These are phyloP conservation scores for Hypoxylon sp. DNA, from an alignment of 2,329 filamentous ascomycete genomes.

Conservation along the genomic window DNA sequence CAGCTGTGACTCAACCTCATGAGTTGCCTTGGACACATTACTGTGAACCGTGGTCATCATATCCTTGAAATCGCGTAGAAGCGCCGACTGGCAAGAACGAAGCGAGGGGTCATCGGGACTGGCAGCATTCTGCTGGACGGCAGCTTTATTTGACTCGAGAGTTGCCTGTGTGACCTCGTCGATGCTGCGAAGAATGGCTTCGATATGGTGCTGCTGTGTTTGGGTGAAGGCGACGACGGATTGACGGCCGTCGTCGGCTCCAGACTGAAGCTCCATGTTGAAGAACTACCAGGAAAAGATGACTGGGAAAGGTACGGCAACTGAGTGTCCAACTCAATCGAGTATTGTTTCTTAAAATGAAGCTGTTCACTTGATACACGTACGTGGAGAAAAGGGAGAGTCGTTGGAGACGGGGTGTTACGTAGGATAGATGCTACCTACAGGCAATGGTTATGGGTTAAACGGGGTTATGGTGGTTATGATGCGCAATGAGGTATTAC, in stretches of 20 bases:
- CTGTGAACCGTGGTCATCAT: conserved; percentile 26
- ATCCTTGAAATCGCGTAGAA: conserved; percentile 23
- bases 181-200: conserved; percentile 19
- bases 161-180: conserved; percentile 20
- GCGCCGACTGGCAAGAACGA: conserved; percentile 9
- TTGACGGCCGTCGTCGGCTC: neutral
- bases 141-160: neutral
- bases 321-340: no score
- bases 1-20: conserved; percentile 20
- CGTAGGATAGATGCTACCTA: no score
- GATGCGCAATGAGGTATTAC: no score
- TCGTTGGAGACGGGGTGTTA: no score
- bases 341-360: no score
- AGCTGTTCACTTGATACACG: no score
- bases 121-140: neutral
- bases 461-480: no score
- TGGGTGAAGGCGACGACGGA: neutral
- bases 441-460: no score
- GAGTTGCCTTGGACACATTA: conserved; percentile 20
- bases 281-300: no score
- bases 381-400: no score
- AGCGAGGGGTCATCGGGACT: neutral
- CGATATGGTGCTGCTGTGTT: conserved; percentile 12
- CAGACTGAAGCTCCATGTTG: neutral
- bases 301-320: no score